phyloP scores from a whole-genome alignment of 192 early-diverging fungal species.

The Gigaspora rosea region DNA sequence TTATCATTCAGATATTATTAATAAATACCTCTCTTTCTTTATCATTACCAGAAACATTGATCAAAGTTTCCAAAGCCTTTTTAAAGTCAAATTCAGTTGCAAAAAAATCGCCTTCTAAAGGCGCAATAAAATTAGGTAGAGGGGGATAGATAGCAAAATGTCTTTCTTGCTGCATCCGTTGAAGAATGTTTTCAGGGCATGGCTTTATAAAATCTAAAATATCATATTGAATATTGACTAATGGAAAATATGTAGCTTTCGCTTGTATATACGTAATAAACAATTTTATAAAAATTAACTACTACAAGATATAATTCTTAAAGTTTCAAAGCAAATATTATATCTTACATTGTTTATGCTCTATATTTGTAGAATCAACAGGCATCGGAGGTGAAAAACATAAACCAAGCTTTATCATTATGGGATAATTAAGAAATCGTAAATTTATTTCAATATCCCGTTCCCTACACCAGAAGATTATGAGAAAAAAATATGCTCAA shows the following conservation, averaged over 20 bases:
- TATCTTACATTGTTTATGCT: background rate
- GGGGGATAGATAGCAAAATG: constrained; percentile 7
- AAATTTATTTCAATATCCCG: constrained; percentile 29
- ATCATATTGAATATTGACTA: constrained; percentile 12
- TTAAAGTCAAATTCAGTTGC: constrained; percentile 16
- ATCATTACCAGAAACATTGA: background rate
- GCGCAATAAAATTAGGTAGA: constrained; percentile 10
- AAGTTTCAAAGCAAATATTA: background rate
- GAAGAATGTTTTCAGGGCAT: constrained; percentile 23
- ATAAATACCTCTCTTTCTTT: background rate
- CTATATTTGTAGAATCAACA: background rate
- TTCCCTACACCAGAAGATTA: constrained; percentile 16
- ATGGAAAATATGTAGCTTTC: constrained; percentile 13
- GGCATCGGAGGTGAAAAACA: constrained; percentile 11
- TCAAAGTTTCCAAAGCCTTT: constrained; percentile 3
- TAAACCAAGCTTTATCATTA: constrained; percentile 13
- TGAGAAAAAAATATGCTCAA: background rate
- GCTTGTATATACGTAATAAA: background rate
- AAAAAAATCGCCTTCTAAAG: constrained; percentile 28
- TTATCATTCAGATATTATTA: background rate
- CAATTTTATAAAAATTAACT: background rate
- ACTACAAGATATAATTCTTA: background rate
- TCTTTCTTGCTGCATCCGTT: constrained; percentile 13
- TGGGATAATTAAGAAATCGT: constrained; percentile 22
- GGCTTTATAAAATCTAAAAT: constrained; percentile 31